phyloP scores from a whole-genome alignment of 176 grass and related monocot species.

The Puya raimondii region DNA sequence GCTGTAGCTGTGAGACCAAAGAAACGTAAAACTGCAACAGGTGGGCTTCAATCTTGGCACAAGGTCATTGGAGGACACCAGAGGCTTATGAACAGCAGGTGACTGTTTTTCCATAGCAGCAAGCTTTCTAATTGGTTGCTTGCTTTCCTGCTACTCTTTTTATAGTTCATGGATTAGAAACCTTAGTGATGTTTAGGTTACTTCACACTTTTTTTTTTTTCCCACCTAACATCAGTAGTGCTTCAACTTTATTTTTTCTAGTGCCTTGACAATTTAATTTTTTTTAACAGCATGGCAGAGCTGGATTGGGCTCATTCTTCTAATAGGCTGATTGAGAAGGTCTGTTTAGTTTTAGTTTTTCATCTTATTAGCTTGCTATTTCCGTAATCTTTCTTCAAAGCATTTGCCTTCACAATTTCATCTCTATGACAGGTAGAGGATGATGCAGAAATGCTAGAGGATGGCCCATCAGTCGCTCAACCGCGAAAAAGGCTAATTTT shows the following conservation, averaged over 20 bases:
- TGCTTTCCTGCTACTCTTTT: neutral
- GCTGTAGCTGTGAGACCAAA: conserved; percentile 38
- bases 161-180: neutral
- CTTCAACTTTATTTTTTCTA: conserved; percentile 23
- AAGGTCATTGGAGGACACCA: conserved; percentile 46
- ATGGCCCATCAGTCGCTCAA: conserved; percentile 35
- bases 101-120: conserved; percentile 25
- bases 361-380: conserved; percentile 16
- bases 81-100: conserved; percentile 64
- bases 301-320: conserved; percentile 75
- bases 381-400: conserved; percentile 15
- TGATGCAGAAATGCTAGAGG: conserved; percentile 65
- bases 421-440: conserved; percentile 38
- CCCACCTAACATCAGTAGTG: neutral
- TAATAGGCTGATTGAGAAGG: conserved; percentile 92
- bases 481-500: conserved; percentile 57
- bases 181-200: conserved; percentile 14
- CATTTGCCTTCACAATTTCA: conserved; percentile 11
- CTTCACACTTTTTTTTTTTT: conserved; percentile 4
- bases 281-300: conserved; percentile 49
- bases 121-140: neutral
- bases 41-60: conserved; percentile 58
- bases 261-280: conserved; percentile 25
- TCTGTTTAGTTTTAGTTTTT: conserved; percentile 24
- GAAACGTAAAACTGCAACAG: conserved; percentile 57